These are phyloP conservation scores for Suhomyces terraborum DNA, from an alignment of 1,139 yeast species.

Conservation along the genomic window DNA sequence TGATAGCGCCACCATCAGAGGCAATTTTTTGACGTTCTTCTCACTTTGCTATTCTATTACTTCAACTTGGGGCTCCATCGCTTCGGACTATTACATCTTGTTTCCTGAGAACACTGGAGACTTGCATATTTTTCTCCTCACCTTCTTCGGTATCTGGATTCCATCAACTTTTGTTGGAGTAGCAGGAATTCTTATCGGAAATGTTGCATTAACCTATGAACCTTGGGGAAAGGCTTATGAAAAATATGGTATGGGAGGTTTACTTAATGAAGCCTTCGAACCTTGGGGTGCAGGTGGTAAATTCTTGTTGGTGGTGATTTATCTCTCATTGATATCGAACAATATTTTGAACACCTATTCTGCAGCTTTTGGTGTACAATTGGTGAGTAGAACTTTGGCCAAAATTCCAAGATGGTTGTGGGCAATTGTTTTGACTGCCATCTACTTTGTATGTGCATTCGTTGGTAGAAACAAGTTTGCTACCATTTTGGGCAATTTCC, in stretches of 20 bases:
- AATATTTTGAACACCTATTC: slow-evolving; percentile 82
- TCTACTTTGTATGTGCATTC: slow-evolving; percentile 68
- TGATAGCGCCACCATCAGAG: slow-evolving; percentile 46
- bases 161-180: slow-evolving; percentile 83
- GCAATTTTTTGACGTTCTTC: slow-evolving; percentile 74
- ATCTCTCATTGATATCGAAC: slow-evolving; percentile 76
- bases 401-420: slow-evolving; percentile 79
- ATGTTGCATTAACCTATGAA: slow-evolving; percentile 62
- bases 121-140: slow-evolving; percentile 55
- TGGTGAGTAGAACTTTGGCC: slow-evolving; percentile 63
- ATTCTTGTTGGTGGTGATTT: slow-evolving; percentile 66
- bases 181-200: slow-evolving; percentile 69
- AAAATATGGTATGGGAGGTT: slow-evolving; percentile 73
- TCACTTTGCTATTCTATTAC: slow-evolving; percentile 78
- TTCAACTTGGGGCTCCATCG: slow-evolving; percentile 87
- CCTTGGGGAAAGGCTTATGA: slow-evolving; percentile 64
- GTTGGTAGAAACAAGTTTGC: slow-evolving; percentile 80
- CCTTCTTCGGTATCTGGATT: slow-evolving; percentile 66
- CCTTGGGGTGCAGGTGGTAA: slow-evolving; percentile 83
- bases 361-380: slow-evolving; percentile 77
- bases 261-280: slow-evolving; percentile 64
- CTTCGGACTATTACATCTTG: slow-evolving; percentile 81
- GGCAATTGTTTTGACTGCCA: slow-evolving; percentile 64
- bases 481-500: slow-evolving; percentile 77
- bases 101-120: slow-evolving; percentile 76